These are phyloP conservation scores for Fusarium denticulatum DNA, from an alignment of 2,329 filamentous ascomycete genomes.

Conservation along the genomic window DNA sequence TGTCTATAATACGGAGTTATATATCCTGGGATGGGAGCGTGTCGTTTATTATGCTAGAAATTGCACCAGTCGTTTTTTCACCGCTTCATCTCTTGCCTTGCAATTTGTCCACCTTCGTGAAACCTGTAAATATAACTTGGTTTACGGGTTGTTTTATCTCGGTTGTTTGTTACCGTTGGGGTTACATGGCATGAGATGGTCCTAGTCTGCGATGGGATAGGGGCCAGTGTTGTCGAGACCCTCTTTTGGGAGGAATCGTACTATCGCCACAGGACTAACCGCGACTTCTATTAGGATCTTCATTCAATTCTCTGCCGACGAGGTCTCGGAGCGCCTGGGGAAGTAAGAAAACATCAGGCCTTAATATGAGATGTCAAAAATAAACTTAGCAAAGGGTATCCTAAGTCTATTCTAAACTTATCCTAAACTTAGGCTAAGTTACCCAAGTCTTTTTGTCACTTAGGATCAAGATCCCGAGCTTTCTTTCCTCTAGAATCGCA, in stretches of 20 bases:
- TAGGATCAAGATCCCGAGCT: too few species aligned
- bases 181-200: background rate
- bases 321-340: too few species aligned
- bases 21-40: background rate
- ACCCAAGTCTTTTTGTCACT: too few species aligned
- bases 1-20: slow-evolving; percentile 1
- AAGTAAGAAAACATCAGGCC: too few species aligned
- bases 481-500: background rate
- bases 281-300: too few species aligned
- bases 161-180: background rate
- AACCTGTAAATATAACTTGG: background rate
- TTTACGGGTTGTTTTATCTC: background rate
- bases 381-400: too few species aligned
- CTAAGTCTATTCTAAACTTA: too few species aligned
- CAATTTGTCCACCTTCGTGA: background rate
- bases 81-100: background rate
- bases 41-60: background rate
- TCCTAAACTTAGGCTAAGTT: too few species aligned
- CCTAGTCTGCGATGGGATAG: background rate
- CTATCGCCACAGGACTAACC: too few species aligned
- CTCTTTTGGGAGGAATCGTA: background rate
- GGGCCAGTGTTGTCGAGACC: background rate
- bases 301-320: too few species aligned
- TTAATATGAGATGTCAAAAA: too few species aligned
- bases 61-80: background rate